phyloP scores from a whole-genome alignment of 1,284 basidiomycete species.

The Irpex sp. region DNA sequence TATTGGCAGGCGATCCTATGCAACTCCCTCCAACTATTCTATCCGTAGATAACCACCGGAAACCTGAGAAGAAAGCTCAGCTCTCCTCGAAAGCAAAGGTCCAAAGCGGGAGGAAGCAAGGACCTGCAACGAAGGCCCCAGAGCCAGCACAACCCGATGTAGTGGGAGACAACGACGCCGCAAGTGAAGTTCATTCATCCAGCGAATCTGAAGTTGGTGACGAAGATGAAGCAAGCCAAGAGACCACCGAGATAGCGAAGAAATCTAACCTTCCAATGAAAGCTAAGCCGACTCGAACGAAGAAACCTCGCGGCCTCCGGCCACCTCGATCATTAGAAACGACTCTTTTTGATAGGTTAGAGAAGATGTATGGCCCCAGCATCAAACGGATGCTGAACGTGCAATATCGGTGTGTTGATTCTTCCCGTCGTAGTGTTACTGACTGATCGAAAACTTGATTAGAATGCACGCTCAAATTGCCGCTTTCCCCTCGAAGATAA shows the following conservation, averaged over 20 bases:
- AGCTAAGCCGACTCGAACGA: neutral
- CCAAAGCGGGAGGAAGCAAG: slow-evolving; percentile 1
- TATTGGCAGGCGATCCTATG: slow-evolving; percentile 88
- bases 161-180: neutral
- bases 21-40: slow-evolving; percentile 93
- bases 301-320: slow-evolving; percentile 30
- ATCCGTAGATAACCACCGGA: slow-evolving; percentile 39
- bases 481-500: slow-evolving; percentile 78
- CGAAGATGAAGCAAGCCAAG: neutral
- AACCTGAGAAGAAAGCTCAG: slow-evolving; percentile 24
- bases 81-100: slow-evolving; percentile 23
- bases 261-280: neutral
- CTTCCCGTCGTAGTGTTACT: neutral
- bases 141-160: neutral
- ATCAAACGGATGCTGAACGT: slow-evolving; percentile 87
- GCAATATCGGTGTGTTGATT: slow-evolving; percentile 69
- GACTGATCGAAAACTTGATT: neutral
- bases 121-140: neutral
- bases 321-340: slow-evolving; percentile 80
- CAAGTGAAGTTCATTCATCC: neutral
- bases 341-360: slow-evolving; percentile 89
- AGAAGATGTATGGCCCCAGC: slow-evolving; percentile 78
- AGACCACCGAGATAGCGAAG: neutral
- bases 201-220: neutral
- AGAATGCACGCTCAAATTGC: slow-evolving; percentile 91